Evolutionary conservation across 371 early-diverging fungal species (phyloP).

Genomic region (Lichtheimia ramosa): DNA sequence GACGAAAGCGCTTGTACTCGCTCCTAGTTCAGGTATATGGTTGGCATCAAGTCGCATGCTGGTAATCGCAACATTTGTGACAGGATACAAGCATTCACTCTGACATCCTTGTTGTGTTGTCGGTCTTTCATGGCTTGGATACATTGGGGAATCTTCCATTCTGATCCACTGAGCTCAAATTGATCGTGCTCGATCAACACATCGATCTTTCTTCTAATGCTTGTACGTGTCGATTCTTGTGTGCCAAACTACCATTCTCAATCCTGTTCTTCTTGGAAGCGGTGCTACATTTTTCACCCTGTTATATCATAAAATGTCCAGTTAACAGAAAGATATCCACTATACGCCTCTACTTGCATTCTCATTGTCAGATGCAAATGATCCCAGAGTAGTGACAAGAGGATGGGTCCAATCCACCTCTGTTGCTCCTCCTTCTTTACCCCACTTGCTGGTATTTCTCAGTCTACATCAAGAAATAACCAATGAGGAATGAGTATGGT

Average conservation of each 20-base stretch:
- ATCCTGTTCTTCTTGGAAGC: background rate
- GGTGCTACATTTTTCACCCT: conserved; percentile 1
- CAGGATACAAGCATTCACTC: background rate
- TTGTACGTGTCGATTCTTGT: background rate
- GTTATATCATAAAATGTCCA: background rate
- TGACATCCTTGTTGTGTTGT: background rate
- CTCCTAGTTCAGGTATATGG: no score
- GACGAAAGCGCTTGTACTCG: no score
- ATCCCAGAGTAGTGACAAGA: background rate
- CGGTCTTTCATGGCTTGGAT: background rate
- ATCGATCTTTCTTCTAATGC: conserved; percentile 1
- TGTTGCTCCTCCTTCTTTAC: conserved; percentile 4
- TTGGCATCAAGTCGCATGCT: no score
- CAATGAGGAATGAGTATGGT: no score
- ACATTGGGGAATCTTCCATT: background rate
- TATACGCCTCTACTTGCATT: background rate
- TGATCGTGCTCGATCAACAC: background rate
- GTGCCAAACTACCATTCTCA: background rate
- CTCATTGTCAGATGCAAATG: conserved; percentile 1
- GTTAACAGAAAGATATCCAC: no score
- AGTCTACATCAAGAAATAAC: background rate
- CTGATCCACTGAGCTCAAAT: background rate
- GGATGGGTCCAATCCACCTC: conserved; percentile 5
- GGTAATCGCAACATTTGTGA: background rate
- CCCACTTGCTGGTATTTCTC: conserved; percentile 1